Base-by-base conservation (phyloP, 208 protist genomes). In the Trypanosoma brucei region DNA sequence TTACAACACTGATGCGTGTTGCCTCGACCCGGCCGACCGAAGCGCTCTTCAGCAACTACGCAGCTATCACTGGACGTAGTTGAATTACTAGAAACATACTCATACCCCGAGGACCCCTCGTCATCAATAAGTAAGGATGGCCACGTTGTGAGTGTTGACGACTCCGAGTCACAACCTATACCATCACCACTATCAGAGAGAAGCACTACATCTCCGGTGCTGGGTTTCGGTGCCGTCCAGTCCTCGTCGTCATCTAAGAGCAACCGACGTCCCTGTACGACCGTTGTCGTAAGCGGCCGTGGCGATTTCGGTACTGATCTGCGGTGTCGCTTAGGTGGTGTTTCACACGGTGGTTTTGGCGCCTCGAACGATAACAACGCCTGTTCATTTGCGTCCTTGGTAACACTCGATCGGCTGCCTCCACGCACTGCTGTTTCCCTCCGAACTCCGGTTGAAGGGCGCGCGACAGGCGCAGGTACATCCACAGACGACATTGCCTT, bases 401-500 rank as follows among this genome's bases (percentile, higher is more conserved):
- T 22, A 22, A 22, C 22, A 22, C 22, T 22, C 22, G 22, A 22
- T 22, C 22, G 22, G 22, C 22, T 22, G 22, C 22, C 22, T 22
- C 22, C 22, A 22, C 22, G 22, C 22, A 22, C 22, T 22, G 22
- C 22, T 22, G 22, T 22, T 22, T 22, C 22, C 22, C 22, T 22
- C 22, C 22, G 22, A 22, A 22, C 22, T 22, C 22, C 22, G 22
- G 22, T 22, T 22, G 22, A 22, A 22, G 22, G 22, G 22, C 22
- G 22, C 22, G 22, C 22, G 22, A 22, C 22, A 22, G 22, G 22
- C 22, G 22, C 22, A 22, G 22, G 22, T 22, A 22, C 22, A 22
- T 22, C 22, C 0, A 22, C 22, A 22, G 13, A n/a, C 11, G 38
- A 42, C 11, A 48, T 54, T 30, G 42, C 40, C 62, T 87, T 87